Evolutionary conservation across 1,284 basidiomycete species (phyloP).

Genomic region (Ganoderma multipileum): DNA sequence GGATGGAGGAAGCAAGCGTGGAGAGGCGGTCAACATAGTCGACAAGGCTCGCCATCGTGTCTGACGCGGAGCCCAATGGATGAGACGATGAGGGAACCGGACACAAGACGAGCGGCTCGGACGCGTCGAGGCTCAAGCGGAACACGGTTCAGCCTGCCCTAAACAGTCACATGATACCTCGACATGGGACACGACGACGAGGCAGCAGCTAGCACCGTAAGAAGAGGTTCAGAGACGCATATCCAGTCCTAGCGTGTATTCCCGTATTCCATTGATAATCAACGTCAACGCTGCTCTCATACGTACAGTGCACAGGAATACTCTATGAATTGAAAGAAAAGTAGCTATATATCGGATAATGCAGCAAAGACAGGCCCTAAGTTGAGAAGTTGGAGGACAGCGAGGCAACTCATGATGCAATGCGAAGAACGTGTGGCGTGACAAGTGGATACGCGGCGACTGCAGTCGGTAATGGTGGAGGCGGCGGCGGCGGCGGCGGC

Average conservation of each 20-base stretch:
- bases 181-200: not conserved
- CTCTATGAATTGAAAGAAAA: slow-evolving; percentile 28
- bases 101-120: not conserved
- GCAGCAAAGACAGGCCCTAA: slow-evolving; percentile 28
- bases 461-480: not conserved
- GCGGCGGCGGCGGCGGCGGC: not conserved
- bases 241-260: not conserved
- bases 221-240: not conserved
- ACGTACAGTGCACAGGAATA: slow-evolving; percentile 21
- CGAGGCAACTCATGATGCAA: slow-evolving; percentile 23
- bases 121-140: not conserved
- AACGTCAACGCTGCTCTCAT: slow-evolving; percentile 5
- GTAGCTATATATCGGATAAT: slow-evolving; percentile 24
- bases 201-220: not conserved
- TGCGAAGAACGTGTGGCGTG: slow-evolving; percentile 22
- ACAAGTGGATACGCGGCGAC: slow-evolving; percentile 7
- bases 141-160: slow-evolving; percentile 1
- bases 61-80: not conserved
- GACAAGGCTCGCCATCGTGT: slow-evolving; percentile 48
- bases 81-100: not conserved
- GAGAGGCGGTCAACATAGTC: slow-evolving; percentile 53
- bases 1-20: slow-evolving; percentile 45
- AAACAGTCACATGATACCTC: not conserved
- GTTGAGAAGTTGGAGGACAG: slow-evolving; percentile 15
- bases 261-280: slow-evolving; percentile 8